Percentiles rank a stretch among this genome's conserved stretches.
These are phyloP conservation scores for Hygrocybe coccinea DNA, from an alignment of 768 basidiomycete species.

Conservation along the genomic window DNA sequence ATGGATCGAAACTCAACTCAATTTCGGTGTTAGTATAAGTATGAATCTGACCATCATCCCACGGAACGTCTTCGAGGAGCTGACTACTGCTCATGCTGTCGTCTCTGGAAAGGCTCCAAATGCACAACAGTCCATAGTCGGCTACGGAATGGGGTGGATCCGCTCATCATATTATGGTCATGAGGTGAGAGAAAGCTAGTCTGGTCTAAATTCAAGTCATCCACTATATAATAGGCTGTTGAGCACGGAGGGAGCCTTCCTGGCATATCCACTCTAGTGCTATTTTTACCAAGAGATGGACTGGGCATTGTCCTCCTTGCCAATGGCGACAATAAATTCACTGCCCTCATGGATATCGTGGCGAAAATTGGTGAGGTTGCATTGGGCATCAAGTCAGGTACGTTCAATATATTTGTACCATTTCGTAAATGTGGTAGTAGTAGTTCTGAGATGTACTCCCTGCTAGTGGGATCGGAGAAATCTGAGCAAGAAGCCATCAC, in stretches of 20 bases:
- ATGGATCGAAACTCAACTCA: constrained; percentile 37
- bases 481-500: too few species aligned
- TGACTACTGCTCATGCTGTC: constrained; percentile 31
- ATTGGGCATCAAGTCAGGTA: not conserved
- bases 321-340: constrained; percentile 22
- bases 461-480: too few species aligned
- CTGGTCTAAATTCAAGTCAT: not conserved
- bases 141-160: constrained; percentile 44
- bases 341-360: constrained; percentile 7
- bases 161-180: constrained; percentile 36
- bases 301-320: constrained; percentile 35
- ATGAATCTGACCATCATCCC: constrained; percentile 34
- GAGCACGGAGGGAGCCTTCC: constrained; percentile 32
- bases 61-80: constrained; percentile 21
- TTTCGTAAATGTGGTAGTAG: not conserved
- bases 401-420: not conserved
- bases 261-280: constrained; percentile 28
- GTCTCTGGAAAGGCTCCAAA: constrained; percentile 9
- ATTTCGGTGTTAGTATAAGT: constrained; percentile 26
- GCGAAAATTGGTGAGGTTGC: constrained; percentile 15
- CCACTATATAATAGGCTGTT: constrained; percentile 25
- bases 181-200: constrained; percentile 36
- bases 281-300: constrained; percentile 33
- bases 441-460: too few species aligned
- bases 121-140: constrained; percentile 24